Evolutionary conservation across 129 eudicot genomes (phyloP).

Genomic region (Arctium lappa): DNA sequence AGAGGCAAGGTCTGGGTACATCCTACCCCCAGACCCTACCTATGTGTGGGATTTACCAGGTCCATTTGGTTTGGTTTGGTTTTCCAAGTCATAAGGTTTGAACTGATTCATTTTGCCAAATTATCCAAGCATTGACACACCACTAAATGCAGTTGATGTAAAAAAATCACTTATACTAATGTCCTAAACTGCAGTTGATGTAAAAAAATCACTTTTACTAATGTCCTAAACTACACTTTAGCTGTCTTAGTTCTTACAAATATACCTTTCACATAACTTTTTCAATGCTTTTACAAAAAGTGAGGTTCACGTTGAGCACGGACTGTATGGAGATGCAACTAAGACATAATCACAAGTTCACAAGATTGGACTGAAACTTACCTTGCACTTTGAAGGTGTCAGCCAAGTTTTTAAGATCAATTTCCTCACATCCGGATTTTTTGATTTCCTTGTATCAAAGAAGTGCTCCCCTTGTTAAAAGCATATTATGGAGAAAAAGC

Average conservation of each 20-base stretch:
- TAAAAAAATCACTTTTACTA: background rate
- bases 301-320: background rate
- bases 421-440: slow-evolving; percentile 51
- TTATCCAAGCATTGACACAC: too few species aligned
- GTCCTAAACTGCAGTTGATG: background rate
- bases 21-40: too few species aligned
- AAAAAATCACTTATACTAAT: too few species aligned
- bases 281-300: background rate
- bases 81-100: too few species aligned
- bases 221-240: background rate
- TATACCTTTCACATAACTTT: background rate
- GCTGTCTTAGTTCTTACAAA: background rate
- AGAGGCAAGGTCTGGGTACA: too few species aligned
- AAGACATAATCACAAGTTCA: background rate
- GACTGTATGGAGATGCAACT: slow-evolving; percentile 12
- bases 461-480: background rate
- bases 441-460: slow-evolving; percentile 58
- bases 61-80: too few species aligned
- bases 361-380: slow-evolving; percentile 16
- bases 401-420: slow-evolving; percentile 62
- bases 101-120: too few species aligned
- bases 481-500: background rate
- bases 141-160: background rate
- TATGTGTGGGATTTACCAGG: too few species aligned
- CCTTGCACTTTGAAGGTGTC: slow-evolving; percentile 80